These are phyloP conservation scores for Daucus carota DNA, from an alignment of 129 eudicot species.

Conservation along the genomic window DH1_v3.0 NC_030386.2:4978001-4978500, in stretches of 20 bases:
- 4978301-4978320: neutral
- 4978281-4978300: neutral
- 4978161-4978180: neutral
- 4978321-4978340: slow-evolving; percentile 89
- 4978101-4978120: slow-evolving; percentile 61
- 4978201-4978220: neutral
- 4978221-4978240: neutral
- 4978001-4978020: slow-evolving; percentile 95
- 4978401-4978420: slow-evolving; percentile 93
- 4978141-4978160: slow-evolving; percentile 2
- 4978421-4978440: slow-evolving; percentile 99
- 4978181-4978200: neutral
- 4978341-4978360: slow-evolving; percentile 96
- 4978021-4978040: slow-evolving; percentile 87
- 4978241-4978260: neutral
- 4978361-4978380: slow-evolving; percentile 71
- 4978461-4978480: slow-evolving; percentile 34
- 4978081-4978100: slow-evolving; percentile 45
- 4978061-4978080: slow-evolving; percentile 52
- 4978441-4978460: slow-evolving; percentile 53
- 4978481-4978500: slow-evolving; percentile 55
- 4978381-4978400: slow-evolving; percentile 75
- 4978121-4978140: slow-evolving; percentile 1
- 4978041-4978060: slow-evolving; percentile 60
- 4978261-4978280: neutral